Base-by-base conservation (phyloP, 2,329 filamentous ascomycete species). In the Claviceps arundinis region DNA sequence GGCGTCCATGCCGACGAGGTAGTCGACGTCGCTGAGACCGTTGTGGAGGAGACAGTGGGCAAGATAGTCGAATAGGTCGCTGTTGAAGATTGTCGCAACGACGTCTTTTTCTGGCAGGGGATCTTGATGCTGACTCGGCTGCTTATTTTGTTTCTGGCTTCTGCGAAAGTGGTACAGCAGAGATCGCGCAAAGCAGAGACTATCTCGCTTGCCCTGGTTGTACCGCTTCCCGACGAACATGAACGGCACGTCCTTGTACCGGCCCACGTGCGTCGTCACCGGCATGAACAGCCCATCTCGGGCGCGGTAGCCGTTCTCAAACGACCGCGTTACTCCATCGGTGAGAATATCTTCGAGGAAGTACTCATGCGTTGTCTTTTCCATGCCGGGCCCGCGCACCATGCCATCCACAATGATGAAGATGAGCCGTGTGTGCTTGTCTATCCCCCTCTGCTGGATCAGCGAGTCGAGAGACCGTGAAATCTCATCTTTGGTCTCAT, bases 151-250 rank as follows among this genome's bases (percentile, higher is more conserved):
- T 66, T 62, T 1, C 65, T 4, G 72, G 69, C 47, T 65, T 60
- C 55, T 73, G 70, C 17, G 19, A 65, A 70, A 76, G 56, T 75
- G 71, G 56, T 73, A 71, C 5, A 75, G 59, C 45, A 76, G 70
- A 1, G 73, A 75, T 0, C 73, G 70, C 1, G 67, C 69, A n/a
- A 75, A 68, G 56, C 73, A 74, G 43, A 76, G 59, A 47, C 72
- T 72, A 57, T 76, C 73, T 2, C 72, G 66, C 59, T 75, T 76
- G 38, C 72, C 73, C 55, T 73, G 71, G 58, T 74, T 75, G 58
- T 73, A 69, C 14, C 69, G 64, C 58, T 76, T 76, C 47, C 73
- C 70, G 40, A 76, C 70, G 52, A 73, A 70, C 34, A 74, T 62
- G 52, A 71, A 75, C 0, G 73, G 72, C 0, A 74, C 56, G 1